Percentiles rank a stretch among this genome's conserved stretches.
phyloP scores from a whole-genome alignment of 2,329 filamentous ascomycete species.

The Pestalotiopsis sp. region DNA sequence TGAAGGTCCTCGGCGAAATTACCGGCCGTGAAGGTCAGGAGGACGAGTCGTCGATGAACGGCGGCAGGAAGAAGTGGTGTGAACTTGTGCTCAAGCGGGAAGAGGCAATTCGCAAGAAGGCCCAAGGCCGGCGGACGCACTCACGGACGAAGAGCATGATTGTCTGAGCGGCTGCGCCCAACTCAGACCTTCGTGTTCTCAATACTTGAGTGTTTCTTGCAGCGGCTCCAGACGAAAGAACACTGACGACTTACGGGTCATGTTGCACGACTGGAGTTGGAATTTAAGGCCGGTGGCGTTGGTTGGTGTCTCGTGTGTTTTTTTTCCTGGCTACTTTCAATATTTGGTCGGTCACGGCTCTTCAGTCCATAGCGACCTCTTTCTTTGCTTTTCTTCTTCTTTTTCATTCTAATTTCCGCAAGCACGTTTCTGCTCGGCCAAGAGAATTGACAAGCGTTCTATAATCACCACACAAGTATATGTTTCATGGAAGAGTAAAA shows the following conservation, averaged over 20 bases:
- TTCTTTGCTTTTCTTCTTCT: not conserved
- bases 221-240: not conserved
- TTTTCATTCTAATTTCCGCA: not conserved
- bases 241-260: not conserved
- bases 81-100: slow-evolving; percentile 66
- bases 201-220: not conserved
- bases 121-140: slow-evolving; percentile 52
- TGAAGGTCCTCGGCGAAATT: slow-evolving; percentile 79
- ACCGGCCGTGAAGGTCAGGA: slow-evolving; percentile 56
- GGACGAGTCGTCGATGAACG: slow-evolving; percentile 44
- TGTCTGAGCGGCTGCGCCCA: slow-evolving; percentile 33
- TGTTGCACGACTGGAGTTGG: not conserved
- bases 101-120: slow-evolving; percentile 55
- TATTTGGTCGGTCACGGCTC: not conserved
- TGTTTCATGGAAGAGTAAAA: not conserved
- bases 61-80: slow-evolving; percentile 62
- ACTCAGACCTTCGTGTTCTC: not conserved
- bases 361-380: not conserved
- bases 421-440: not conserved
- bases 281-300: not conserved
- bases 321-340: not conserved
- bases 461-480: not conserved
- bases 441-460: not conserved
- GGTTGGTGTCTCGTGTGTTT: not conserved
- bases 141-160: slow-evolving; percentile 61